Percentiles rank a stretch among this genome's conserved stretches.
phyloP scores from a whole-genome alignment of 306 rosid genomes.

The Lathyrus aphaca region DNA sequence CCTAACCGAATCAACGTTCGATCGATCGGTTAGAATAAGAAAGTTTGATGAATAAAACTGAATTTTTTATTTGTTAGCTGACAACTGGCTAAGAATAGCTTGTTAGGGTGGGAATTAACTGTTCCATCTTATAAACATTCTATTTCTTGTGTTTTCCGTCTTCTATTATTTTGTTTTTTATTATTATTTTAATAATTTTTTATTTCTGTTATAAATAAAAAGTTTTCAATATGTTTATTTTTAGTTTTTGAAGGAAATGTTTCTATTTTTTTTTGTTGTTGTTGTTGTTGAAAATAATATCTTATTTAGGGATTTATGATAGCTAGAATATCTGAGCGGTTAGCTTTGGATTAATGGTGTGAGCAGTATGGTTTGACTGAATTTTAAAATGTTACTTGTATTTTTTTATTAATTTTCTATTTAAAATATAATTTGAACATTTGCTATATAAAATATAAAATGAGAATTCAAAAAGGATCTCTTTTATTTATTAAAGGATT shows the following conservation, averaged over 20 bases:
- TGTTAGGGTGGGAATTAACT: constrained; percentile 60
- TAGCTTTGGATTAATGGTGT: constrained; percentile 1
- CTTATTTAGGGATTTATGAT: not conserved
- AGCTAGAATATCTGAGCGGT: not conserved
- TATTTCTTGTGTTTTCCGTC: constrained; percentile 38
- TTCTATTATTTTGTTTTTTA: constrained; percentile 16
- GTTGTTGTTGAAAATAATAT: not conserved
- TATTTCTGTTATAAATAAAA: not conserved
- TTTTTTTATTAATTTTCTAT: not conserved
- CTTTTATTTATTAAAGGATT: not conserved
- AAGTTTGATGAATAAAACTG: not conserved
- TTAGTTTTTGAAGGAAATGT: too few species aligned
- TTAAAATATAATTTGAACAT: not conserved
- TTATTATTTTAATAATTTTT: not conserved
- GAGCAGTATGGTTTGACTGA: not conserved
- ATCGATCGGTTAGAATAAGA: constrained; percentile 4
- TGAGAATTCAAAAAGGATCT: not conserved
- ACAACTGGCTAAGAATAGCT: constrained; percentile 80
- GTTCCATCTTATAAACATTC: constrained; percentile 43
- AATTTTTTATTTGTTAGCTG: constrained; percentile 57
- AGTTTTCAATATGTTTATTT: not conserved
- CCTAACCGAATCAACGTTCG: too few species aligned
- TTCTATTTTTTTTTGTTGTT: too few species aligned
- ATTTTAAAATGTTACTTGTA: not conserved
- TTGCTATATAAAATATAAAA: not conserved